Conservation (phyloP, 345 rosid genomes). For the Eucalyptus regnans region DNA sequence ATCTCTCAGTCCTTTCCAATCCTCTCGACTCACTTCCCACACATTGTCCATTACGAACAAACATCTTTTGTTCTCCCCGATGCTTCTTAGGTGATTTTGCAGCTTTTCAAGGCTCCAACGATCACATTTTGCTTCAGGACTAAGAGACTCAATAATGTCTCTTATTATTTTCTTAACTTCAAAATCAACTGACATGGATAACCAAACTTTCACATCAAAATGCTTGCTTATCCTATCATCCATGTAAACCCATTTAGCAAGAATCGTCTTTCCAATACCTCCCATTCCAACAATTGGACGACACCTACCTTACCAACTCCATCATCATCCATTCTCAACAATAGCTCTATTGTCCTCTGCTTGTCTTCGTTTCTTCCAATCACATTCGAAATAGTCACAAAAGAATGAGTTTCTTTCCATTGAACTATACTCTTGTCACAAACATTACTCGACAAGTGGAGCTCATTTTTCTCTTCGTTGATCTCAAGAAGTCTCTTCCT, state of each 20-base stretch:
- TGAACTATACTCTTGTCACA: neutral
- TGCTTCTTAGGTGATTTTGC: neutral
- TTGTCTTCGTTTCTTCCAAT: slow-evolving; percentile 5
- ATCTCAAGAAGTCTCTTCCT: neutral
- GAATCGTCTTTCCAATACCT: slow-evolving; percentile 14
- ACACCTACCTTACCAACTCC: neutral
- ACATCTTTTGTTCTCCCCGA: neutral
- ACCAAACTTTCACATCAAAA: neutral
- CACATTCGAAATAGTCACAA: neutral
- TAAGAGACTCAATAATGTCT: neutral
- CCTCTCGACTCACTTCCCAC: neutral
- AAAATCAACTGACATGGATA: neutral
- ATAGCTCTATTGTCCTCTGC: neutral
- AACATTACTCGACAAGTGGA: neutral
- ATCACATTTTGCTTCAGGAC: neutral
- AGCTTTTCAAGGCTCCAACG: neutral
- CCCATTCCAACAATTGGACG: slow-evolving; percentile 5
- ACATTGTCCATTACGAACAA: neutral
- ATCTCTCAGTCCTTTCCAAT: neutral
- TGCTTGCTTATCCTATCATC: neutral
- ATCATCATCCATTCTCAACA: neutral
- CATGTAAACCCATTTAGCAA: slow-evolving; percentile 3
- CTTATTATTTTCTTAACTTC: neutral
- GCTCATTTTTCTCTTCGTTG: neutral
- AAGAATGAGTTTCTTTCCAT: slow-evolving; percentile 4